Evolutionary conservation across 305 asterid species (phyloP).

Genomic region (Fraxinus albicans): DNA sequence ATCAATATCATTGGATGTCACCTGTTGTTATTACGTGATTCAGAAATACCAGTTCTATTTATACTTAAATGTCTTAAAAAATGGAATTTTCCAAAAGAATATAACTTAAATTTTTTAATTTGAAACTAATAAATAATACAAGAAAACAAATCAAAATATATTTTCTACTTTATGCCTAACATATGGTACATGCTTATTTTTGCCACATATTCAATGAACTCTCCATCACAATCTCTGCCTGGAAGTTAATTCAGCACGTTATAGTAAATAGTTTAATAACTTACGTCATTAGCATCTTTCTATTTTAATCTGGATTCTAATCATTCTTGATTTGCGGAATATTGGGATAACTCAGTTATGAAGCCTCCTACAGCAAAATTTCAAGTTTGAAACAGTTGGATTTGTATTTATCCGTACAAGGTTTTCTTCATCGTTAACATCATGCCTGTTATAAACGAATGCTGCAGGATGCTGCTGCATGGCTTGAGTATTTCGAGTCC

Average conservation of each 20-base stretch:
- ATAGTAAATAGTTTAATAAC: not conserved
- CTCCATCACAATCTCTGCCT: not conserved
- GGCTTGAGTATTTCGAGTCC: constrained; percentile 97
- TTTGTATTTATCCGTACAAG: constrained; percentile 4
- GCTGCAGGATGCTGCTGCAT: constrained; percentile 96
- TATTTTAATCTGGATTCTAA: constrained; percentile 10
- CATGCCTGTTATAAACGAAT: constrained; percentile 23
- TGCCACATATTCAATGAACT: not conserved
- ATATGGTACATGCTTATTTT: not conserved
- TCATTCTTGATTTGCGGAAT: not conserved
- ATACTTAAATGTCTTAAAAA: not conserved
- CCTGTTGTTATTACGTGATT: not conserved
- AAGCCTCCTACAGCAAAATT: constrained; percentile 7
- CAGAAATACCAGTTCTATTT: not conserved
- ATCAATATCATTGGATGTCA: not conserved
- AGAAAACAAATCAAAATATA: not conserved
- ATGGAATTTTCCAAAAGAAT: not conserved
- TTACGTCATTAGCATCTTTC: not conserved
- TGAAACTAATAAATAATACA: not conserved
- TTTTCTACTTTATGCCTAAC: not conserved
- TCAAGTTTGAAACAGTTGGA: constrained; percentile 9
- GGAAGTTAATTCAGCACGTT: not conserved
- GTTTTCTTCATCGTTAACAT: constrained; percentile 14
- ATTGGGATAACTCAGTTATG: constrained; percentile 12
- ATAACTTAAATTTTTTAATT: not conserved